A percentile compares a stretch with the other conserved stretches of the same genome.
Conservation (phyloP, 2,329 filamentous ascomycete species). For the Epichloe gansuensis region DNA sequence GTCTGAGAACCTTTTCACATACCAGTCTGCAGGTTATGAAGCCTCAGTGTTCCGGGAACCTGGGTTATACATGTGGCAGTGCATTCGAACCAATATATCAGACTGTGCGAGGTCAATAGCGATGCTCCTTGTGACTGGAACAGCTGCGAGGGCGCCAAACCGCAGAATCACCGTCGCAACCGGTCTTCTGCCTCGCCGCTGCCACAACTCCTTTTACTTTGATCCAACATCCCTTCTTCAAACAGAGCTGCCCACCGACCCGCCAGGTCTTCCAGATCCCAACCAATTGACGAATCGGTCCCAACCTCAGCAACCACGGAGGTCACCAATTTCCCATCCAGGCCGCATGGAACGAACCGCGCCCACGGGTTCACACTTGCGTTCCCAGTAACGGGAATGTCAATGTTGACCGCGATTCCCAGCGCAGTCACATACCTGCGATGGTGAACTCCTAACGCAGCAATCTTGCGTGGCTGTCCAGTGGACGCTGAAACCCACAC, state of each 20-base stretch:
- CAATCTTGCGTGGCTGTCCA: constrained; percentile 55
- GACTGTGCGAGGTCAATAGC: too few species aligned
- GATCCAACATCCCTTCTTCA: constrained; percentile 21
- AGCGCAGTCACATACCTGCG: constrained; percentile 72
- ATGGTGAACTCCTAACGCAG: constrained; percentile 85
- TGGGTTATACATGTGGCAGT: too few species aligned
- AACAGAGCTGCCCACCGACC: constrained; percentile 22
- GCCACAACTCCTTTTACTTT: constrained; percentile 13
- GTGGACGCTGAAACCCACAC: constrained; percentile 52
- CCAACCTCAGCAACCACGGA: constrained; percentile 48
- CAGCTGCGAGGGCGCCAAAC: background rate
- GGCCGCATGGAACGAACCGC: constrained; percentile 80
- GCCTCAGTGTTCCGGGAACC: too few species aligned
- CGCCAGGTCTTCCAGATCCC: constrained; percentile 19
- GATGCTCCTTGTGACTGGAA: too few species aligned
- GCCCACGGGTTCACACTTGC: constrained; percentile 38
- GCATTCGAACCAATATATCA: too few species aligned
- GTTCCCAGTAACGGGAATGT: constrained; percentile 37
- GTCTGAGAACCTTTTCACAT: too few species aligned
- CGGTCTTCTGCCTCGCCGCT: background rate
- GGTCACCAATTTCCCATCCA: constrained; percentile 70
- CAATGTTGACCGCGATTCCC: constrained; percentile 72
- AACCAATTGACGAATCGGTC: constrained; percentile 6
- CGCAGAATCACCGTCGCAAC: background rate
- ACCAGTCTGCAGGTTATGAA: too few species aligned